Base-by-base conservation (phyloP, 2,329 filamentous ascomycete genomes). In the Mycocentrospora acerina region DNA sequence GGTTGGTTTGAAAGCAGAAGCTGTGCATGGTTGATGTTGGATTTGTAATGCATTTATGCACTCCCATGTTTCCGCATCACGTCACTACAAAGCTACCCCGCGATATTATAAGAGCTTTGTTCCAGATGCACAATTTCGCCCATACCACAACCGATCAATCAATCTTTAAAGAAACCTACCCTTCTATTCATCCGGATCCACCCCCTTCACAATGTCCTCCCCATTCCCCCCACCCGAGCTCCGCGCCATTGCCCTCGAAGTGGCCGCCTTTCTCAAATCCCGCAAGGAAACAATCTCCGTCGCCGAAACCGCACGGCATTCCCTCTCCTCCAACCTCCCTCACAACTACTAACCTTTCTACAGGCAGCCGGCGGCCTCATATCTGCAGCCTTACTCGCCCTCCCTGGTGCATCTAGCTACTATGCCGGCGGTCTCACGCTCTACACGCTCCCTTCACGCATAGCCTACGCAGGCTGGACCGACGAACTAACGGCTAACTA, bases 351-450 rank as follows among this genome's bases (percentile, higher is more conserved):
- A n/a, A n/a, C n/a, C n/a, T n/a, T n/a, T n/a, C 8, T n/a, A 17
- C 40, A 79, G 75, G 81, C 80, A 32, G 78, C 81, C 7, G 81
- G 81, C 24, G 81, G 81, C 11, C 71, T 85, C 19, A 77, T 83
- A 41, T 81, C 77, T 31, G 75, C 79, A 17, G 71, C 76, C 28
- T 67, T 85, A 14, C 74, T 85, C 41, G 74, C 78, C 37, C 73
- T 70, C 12, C 77, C 81, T 0, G 81, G 81, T 25, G 80, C 81
- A 13, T 79, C 74, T 5, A 60, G 63, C 11, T 72, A 80, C 59
- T 85, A 81, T 70, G 74, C 74, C 48, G 81, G 81, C 38, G 81
- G 81, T n/a, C 64, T 83, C 24, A 83, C 80, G 0, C 70, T 82
- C 28, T 82, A 82, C 67, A 82, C 79, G 1, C 71, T 82, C 15